Evolutionary conservation across 1,139 yeast genomes (phyloP), one percentile per base, ranked within the genome.

Genomic region (Yamadazyma membranifaciens): DNA sequence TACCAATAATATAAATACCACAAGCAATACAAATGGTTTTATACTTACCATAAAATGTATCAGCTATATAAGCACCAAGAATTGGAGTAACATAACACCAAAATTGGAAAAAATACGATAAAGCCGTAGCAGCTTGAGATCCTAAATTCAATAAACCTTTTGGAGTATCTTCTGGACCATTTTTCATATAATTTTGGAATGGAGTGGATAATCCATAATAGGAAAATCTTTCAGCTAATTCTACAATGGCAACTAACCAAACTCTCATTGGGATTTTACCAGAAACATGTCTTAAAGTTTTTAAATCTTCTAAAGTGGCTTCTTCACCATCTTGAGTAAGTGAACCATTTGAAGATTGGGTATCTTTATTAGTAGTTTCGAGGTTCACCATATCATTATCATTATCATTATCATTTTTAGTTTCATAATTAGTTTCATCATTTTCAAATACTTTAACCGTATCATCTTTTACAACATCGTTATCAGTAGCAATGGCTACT

Each of bases 71-170:
- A 43, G 91, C 95, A 56, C 91, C 91, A 43, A 81, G 66, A 44
- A 87, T 72, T 29, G 95, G 95, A 36, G 92, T 83, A 37, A 85
- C 72, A 59, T 87, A 87, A 58, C 91, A 84, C 85, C 89, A 82
- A 57, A 87, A 86, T 57, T 84, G 87, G 73, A 85, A 81, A 55
- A 85, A 80, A 58, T 83, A 80, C 12, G 87, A 78, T 47, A 87
- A 72, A 22, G 87, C 92, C 38, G 87, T 81, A 28, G 95, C 89
- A 52, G 83, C 80, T 46, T 71, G 72, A 42, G 78, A 72, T 37
- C 83, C 81, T 50, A 83, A 70, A 33, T 73, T 74, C 48, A 86
- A 72, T 12, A 81, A 79, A 59, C 95, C 94, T 25, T 68, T 65
- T 33, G 79, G 80, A 35, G 66, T 65, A 43, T 65, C 72, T 40